These are phyloP conservation scores for Yamadazyma akitaensis DNA, from an alignment of 805 yeast genomes.

Conservation along the genomic window DNA sequence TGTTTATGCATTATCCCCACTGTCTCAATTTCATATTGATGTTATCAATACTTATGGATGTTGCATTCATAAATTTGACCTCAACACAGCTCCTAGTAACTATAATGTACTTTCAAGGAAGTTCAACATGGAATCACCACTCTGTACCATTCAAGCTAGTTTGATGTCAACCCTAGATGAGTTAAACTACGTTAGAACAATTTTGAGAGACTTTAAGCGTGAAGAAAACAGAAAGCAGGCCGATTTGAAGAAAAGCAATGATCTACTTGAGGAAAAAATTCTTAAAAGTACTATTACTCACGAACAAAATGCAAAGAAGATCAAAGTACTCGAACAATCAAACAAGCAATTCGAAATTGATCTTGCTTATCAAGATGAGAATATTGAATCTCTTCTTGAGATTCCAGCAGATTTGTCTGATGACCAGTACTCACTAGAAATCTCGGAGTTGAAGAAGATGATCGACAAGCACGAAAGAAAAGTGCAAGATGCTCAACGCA, in stretches of 20 bases:
- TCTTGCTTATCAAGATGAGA: slow-evolving; percentile 15
- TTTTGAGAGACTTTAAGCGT: slow-evolving; percentile 30
- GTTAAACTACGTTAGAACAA: slow-evolving; percentile 20
- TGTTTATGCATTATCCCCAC: slow-evolving; percentile 32
- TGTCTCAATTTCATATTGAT: slow-evolving; percentile 35
- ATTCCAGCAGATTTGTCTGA: background rate
- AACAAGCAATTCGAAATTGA: slow-evolving; percentile 38
- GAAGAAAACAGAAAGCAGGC: slow-evolving; percentile 35
- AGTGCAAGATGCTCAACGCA: slow-evolving; percentile 18
- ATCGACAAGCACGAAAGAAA: slow-evolving; percentile 23
- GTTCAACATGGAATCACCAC: slow-evolving; percentile 24
- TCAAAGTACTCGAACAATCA: slow-evolving; percentile 39
- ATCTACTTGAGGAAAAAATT: slow-evolving; percentile 27
- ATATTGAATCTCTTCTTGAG: background rate
- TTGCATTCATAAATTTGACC: slow-evolving; percentile 20
- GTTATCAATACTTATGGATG: slow-evolving; percentile 15
- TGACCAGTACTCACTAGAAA: slow-evolving; percentile 12
- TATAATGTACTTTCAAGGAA: slow-evolving; percentile 21
- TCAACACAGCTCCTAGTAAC: slow-evolving; percentile 27
- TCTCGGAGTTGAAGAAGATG: slow-evolving; percentile 20
- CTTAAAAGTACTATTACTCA: slow-evolving; percentile 25
- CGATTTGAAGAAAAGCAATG: slow-evolving; percentile 33
- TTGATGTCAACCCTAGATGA: slow-evolving; percentile 29
- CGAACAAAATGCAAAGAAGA: slow-evolving; percentile 31
- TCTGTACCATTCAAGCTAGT: slow-evolving; percentile 31